Percentiles rank a stretch among this genome's conserved stretches.
These are phyloP conservation scores for Amanita phalloides DNA, from an alignment of 768 basidiomycete species.

Conservation along the genomic window DNA sequence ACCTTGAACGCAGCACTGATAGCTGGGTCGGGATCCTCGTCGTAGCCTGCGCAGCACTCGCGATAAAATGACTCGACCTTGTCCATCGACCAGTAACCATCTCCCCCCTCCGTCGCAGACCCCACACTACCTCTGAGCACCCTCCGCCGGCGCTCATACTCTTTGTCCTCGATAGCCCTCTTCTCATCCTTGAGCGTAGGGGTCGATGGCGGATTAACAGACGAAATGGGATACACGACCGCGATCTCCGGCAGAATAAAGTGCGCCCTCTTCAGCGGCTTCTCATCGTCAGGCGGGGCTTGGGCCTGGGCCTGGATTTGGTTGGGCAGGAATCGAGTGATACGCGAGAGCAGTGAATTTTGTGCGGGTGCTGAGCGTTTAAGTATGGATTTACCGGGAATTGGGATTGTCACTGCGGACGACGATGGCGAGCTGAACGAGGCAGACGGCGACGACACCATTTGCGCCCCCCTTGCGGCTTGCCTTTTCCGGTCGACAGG, in stretches of 20 bases:
- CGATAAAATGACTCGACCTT: slow-evolving; percentile 81
- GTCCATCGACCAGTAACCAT: slow-evolving; percentile 79
- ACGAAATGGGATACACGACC: slow-evolving; percentile 86
- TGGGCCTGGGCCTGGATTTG: slow-evolving; percentile 25
- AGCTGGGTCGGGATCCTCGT: slow-evolving; percentile 55
- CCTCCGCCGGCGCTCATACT: slow-evolving; percentile 54
- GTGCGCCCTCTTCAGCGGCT: slow-evolving; percentile 77
- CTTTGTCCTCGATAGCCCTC: slow-evolving; percentile 65
- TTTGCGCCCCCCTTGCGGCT: slow-evolving; percentile 1
- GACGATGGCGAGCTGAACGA: slow-evolving; percentile 63
- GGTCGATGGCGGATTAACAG: slow-evolving; percentile 73
- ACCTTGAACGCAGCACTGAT: slow-evolving; percentile 70
- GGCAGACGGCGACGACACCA: slow-evolving; percentile 24
- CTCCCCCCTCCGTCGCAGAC: slow-evolving; percentile 21
- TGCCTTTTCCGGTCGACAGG: background rate
- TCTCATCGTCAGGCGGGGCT: slow-evolving; percentile 23
- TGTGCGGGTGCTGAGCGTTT: slow-evolving; percentile 65
- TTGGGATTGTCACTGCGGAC: slow-evolving; percentile 71
- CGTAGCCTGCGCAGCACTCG: slow-evolving; percentile 72
- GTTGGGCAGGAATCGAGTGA: slow-evolving; percentile 65
- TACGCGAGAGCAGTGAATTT: slow-evolving; percentile 59
- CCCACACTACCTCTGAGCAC: slow-evolving; percentile 50
- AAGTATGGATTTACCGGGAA: slow-evolving; percentile 73
- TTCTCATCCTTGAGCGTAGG: slow-evolving; percentile 75
- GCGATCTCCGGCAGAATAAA: slow-evolving; percentile 83